Evolutionary conservation across 805 yeast genomes (phyloP).

Genomic region (Babjeviella inositovora): DNA sequence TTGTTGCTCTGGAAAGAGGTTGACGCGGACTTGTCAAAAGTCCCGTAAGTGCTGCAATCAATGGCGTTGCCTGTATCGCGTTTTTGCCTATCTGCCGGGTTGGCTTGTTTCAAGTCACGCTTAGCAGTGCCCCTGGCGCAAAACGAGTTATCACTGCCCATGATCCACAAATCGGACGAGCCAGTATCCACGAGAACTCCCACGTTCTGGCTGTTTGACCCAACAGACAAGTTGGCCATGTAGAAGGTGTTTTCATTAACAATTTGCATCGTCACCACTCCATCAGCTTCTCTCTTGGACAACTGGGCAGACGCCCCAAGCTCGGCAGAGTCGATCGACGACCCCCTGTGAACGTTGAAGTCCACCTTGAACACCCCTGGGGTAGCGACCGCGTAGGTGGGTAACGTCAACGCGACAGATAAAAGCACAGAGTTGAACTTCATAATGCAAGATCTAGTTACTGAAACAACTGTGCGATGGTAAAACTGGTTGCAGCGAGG

Average conservation of each 20-base stretch:
- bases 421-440: no score
- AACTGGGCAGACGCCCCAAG: conserved; percentile 2
- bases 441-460: no score
- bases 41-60: conserved; percentile 28
- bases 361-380: no score
- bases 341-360: conserved; percentile 5
- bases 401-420: no score
- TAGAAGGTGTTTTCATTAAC: conserved; percentile 24
- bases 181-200: conserved; percentile 60
- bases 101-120: no score
- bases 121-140: no score
- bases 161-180: conserved; percentile 59
- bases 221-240: conserved; percentile 27
- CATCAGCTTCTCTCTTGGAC: conserved; percentile 9
- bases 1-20: conserved; percentile 18
- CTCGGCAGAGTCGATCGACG: background rate
- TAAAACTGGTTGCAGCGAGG: no score
- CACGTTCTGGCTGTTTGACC: conserved; percentile 41
- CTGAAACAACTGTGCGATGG: no score
- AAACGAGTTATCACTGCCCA: conserved; percentile 28
- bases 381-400: no score
- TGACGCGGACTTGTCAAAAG: conserved; percentile 25
- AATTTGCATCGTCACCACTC: conserved; percentile 13
- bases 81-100: no score
- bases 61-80: no score